Base-by-base conservation (phyloP, 108 stramenopile species). In the Skeletonema marinoi region DNA sequence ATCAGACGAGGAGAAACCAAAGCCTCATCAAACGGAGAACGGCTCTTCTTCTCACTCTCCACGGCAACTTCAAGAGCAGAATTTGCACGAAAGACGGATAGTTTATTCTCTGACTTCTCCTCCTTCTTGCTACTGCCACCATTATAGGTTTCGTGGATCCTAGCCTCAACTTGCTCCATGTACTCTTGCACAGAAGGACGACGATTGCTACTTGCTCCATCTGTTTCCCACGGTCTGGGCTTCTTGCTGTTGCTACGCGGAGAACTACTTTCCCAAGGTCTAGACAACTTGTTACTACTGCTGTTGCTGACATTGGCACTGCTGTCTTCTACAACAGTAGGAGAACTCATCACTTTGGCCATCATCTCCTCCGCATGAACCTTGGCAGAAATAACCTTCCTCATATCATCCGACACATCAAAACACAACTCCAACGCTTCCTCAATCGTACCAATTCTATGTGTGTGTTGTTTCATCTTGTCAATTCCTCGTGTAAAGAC, bases 181-280 rank as follows among this genome's bases (percentile, higher is more conserved):
- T 66, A 66, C 29, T 66, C 36, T 66, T 66, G 65, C n/a, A 66
- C 41, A 42, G 39, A 41, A 10, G 65, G 54, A 25, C 54, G 54
- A 10, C 54, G 54, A 25, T 56, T 56, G 2, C 7, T 56, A 4
- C 4, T 10, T 56, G 25, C 9, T 56, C 25, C 54, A 16, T n/a
- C 16, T 46, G 3, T 16, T 56, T 56, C 54, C 54, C 54, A 56
- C 9, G 54, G 54, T 9, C n/a, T 25, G 54, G 9, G 8, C 9
- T 56, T 56, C 10, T n/a, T 56, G 6, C 8, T 56, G 54, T 29
- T 56, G 21, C 1, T 10, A 21, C 6, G 54, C 1, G 54, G 54
- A 9, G 54, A 51, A 51, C n/a, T n/a, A n/a, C 50, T 56, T 9
- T 21, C 25, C 54, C 54, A 56, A 4, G 54, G 54, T 25, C 8